phyloP scores from a whole-genome alignment of 352 stramenopile genomes.

The Pythium brachiatum region DNA sequence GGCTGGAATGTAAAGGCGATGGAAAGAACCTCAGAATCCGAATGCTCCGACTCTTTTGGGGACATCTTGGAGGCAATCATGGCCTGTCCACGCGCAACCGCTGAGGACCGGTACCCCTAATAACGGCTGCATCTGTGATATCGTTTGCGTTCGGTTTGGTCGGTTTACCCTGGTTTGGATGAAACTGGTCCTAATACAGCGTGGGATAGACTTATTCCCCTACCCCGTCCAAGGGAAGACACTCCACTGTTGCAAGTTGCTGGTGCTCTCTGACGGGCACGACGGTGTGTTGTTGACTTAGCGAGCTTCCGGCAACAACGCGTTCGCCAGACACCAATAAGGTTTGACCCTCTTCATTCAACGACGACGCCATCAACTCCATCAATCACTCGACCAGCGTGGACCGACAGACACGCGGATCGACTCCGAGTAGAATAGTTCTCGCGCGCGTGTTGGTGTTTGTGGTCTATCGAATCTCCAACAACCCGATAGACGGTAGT shows the following conservation, averaged over 20 bases:
- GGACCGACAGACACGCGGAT: constrained; percentile 6
- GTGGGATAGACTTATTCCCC: constrained; percentile 7
- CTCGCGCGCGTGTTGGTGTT: not conserved
- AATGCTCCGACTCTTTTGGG: constrained; percentile 16
- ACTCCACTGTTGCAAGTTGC: constrained; percentile 2
- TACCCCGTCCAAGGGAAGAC: constrained; percentile 16
- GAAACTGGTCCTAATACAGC: not conserved
- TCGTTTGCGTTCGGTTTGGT: not conserved
- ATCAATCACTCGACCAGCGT: not conserved
- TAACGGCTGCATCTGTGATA: not conserved
- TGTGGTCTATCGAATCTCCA: constrained; percentile 1
- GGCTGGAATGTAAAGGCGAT: constrained; percentile 12
- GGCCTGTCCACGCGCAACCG: constrained; percentile 9
- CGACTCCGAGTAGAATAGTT: not conserved
- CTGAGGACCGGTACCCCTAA: not conserved
- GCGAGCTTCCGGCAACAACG: constrained; percentile 14
- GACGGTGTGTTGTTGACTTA: not conserved
- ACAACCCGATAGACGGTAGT: not conserved
- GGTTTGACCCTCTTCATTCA: not conserved
- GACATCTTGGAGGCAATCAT: constrained; percentile 5
- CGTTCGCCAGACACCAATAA: not conserved
- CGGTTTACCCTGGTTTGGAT: not conserved
- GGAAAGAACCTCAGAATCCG: constrained; percentile 1
- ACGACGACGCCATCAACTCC: constrained; percentile 5
- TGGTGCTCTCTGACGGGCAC: constrained; percentile 22